These are phyloP conservation scores for Durio zibethinus DNA, from an alignment of 345 rosid species.

Conservation along the genomic window DNA sequence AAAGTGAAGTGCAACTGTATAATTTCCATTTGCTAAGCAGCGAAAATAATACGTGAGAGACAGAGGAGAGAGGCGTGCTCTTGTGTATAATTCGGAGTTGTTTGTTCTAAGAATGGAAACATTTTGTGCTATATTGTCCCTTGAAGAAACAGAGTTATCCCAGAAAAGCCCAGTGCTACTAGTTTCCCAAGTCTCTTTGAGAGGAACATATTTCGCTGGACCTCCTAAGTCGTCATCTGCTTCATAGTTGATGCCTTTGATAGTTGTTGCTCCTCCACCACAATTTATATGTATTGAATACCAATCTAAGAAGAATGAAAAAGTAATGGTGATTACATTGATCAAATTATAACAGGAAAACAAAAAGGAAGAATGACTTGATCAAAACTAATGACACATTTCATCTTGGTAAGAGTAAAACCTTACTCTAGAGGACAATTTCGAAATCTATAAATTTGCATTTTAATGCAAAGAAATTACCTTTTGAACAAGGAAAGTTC, in stretches of 20 bases:
- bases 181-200: constrained; percentile 39
- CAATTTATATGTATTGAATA: constrained; percentile 42
- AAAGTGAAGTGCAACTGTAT: constrained; percentile 53
- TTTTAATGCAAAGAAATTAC: constrained; percentile 6
- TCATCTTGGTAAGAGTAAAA: neutral
- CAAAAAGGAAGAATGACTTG: too few relatives aligned
- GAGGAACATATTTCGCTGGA: constrained; percentile 29
- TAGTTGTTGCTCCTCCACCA: constrained; percentile 37
- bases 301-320: constrained; percentile 16
- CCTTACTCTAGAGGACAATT: too few relatives aligned
- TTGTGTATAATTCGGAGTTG: constrained; percentile 30
- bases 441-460: neutral
- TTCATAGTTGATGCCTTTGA: constrained; percentile 26
- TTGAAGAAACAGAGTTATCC: constrained; percentile 28
- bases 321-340: neutral
- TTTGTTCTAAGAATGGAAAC: constrained; percentile 10
- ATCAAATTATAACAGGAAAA: neutral
- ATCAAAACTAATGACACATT: neutral
- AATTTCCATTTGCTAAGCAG: constrained; percentile 52
- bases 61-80: constrained; percentile 50
- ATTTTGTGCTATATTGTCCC: neutral
- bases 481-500: constrained; percentile 19
- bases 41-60: constrained; percentile 49
- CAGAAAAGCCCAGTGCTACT: constrained; percentile 55
- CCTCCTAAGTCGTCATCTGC: constrained; percentile 38